Conservation (phyloP, 768 basidiomycete species). For the Lactarius trivialis region DNA sequence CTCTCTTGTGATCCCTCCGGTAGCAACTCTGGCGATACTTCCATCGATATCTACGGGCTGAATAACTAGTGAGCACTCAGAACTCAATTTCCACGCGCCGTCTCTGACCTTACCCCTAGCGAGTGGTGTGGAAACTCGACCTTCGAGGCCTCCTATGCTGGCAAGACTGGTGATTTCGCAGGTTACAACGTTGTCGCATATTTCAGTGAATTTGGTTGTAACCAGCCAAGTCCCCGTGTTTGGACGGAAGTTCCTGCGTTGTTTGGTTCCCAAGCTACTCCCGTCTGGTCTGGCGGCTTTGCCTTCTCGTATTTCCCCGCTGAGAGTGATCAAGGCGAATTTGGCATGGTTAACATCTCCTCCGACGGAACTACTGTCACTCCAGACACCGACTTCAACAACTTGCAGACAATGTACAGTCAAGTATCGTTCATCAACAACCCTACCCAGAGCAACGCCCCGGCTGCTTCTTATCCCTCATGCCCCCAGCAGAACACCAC, state of each 20-base stretch:
- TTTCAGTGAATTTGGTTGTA: constrained; percentile 86
- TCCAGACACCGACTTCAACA: constrained; percentile 58
- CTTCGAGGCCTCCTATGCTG: constrained; percentile 51
- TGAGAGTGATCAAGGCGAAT: constrained; percentile 59
- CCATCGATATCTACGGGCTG: constrained; percentile 82
- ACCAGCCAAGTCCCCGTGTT: constrained; percentile 50
- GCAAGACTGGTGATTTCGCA: constrained; percentile 47
- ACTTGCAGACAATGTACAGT: constrained; percentile 56
- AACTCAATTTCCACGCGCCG: background rate
- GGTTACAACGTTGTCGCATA: constrained; percentile 76
- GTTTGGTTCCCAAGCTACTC: constrained; percentile 64
- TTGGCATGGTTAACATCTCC: constrained; percentile 80
- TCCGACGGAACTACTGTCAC: constrained; percentile 60
- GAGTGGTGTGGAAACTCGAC: constrained; percentile 75
- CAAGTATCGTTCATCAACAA: constrained; percentile 52
- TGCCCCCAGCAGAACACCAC: constrained; percentile 61
- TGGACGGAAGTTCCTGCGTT: constrained; percentile 79
- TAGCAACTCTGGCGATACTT: constrained; percentile 45
- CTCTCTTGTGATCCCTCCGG: constrained; percentile 65
- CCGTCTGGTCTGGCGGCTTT: constrained; percentile 83
- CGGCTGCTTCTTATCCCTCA: constrained; percentile 40
- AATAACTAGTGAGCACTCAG: constrained; percentile 67
- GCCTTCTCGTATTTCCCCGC: constrained; percentile 92
- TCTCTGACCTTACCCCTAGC: constrained; percentile 36
- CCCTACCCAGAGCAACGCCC: constrained; percentile 53